Evolutionary conservation across 2,329 filamentous ascomycete species (phyloP).

Genomic region (Sclerotiophoma versabilis): DNA sequence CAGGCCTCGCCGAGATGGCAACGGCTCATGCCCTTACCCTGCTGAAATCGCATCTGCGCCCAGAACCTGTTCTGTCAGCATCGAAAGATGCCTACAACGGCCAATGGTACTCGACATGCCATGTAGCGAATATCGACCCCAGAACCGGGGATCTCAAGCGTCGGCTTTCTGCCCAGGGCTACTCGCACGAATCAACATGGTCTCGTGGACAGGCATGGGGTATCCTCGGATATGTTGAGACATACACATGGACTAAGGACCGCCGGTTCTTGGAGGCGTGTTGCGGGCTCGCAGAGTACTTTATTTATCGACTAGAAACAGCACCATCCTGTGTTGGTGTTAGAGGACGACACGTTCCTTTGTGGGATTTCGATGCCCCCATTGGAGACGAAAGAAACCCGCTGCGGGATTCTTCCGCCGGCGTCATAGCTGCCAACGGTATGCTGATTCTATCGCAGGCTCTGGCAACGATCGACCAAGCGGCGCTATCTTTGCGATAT

Average conservation of each 20-base stretch:
- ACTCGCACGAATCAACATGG: slow-evolving; percentile 52
- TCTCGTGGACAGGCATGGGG: slow-evolving; percentile 56
- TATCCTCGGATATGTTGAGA: slow-evolving; percentile 53
- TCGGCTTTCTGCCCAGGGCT: slow-evolving; percentile 54
- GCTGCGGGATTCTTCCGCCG: slow-evolving; percentile 53
- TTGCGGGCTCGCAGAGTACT: slow-evolving; percentile 53
- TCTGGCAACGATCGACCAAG: slow-evolving; percentile 42
- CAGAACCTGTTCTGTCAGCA: slow-evolving; percentile 29
- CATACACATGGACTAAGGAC: slow-evolving; percentile 52
- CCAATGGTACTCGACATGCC: slow-evolving; percentile 43
- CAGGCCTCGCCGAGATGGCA: slow-evolving; percentile 47
- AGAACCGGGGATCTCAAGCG: slow-evolving; percentile 45
- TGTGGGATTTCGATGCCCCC: slow-evolving; percentile 60
- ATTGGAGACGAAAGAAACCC: slow-evolving; percentile 29
- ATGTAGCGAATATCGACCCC: slow-evolving; percentile 54
- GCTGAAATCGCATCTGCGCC: slow-evolving; percentile 51
- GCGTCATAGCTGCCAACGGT: slow-evolving; percentile 50
- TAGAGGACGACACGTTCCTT: slow-evolving; percentile 44
- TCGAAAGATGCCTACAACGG: slow-evolving; percentile 21
- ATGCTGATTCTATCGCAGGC: slow-evolving; percentile 35
- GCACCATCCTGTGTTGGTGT: slow-evolving; percentile 20
- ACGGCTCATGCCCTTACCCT: slow-evolving; percentile 52
- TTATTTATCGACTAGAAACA: slow-evolving; percentile 49
- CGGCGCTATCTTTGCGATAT: slow-evolving; percentile 31
- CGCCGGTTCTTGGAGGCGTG: slow-evolving; percentile 51